Conservation (phyloP, 2,329 filamentous ascomycete genomes). For the Talaromyces sp. region DNA sequence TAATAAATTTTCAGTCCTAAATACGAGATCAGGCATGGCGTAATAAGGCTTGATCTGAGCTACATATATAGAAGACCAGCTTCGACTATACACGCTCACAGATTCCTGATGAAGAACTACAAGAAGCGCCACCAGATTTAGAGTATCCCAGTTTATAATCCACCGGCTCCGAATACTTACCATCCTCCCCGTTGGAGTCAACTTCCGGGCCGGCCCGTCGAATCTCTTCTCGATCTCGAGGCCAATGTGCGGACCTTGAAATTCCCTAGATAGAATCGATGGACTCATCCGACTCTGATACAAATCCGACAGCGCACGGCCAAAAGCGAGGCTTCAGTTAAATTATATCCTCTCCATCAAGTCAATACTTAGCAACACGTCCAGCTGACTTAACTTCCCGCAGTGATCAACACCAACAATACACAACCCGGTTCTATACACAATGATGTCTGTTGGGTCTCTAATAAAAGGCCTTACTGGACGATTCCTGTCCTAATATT, state of each 20-base stretch:
- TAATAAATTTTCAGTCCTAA: no score
- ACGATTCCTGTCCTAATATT: conserved; percentile 28
- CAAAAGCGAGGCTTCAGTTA: conserved; percentile 26
- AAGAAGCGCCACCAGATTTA: no score
- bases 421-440: conserved; percentile 26
- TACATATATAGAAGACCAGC: no score
- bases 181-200: no score
- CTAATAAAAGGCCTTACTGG: conserved; percentile 21
- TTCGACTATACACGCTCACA: no score
- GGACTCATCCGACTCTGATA: conserved; percentile 19
- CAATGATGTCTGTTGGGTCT: conserved; percentile 30
- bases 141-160: no score
- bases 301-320: conserved; percentile 17
- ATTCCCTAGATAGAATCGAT: not conserved
- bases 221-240: conserved; percentile 21
- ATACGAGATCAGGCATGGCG: no score
- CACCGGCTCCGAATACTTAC: no score
- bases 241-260: conserved; percentile 17
- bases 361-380: conserved; percentile 16
- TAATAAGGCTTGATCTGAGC: no score
- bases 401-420: not conserved
- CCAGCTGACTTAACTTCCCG: not conserved
- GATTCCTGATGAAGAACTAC: no score
- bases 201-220: not conserved
- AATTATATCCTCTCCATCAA: conserved; percentile 23